phyloP scores from a whole-genome alignment of 225 moss, liverwort and hornwort genomes.

The Physcomitrium patens region DNA sequence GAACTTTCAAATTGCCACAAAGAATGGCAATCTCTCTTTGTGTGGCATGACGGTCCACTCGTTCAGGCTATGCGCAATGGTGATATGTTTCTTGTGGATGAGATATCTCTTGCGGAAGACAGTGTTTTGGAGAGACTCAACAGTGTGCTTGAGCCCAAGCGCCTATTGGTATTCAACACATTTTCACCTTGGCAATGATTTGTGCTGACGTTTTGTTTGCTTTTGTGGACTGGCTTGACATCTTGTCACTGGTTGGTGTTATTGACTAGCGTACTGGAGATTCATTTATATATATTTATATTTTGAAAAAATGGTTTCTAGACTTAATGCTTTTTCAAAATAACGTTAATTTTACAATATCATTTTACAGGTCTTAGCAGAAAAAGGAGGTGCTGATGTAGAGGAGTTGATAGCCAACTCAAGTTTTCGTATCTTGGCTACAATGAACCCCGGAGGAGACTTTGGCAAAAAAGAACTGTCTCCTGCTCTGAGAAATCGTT shows the following conservation, averaged over 20 bases:
- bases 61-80: conserved; percentile 93
- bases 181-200: conserved; percentile 19
- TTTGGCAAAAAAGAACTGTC: conserved; percentile 98
- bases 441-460: conserved; percentile 98
- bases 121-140: conserved; percentile 95
- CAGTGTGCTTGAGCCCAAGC: conserved; percentile 94
- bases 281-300: background rate
- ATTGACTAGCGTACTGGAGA: background rate
- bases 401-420: conserved; percentile 78
- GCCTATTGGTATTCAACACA: conserved; percentile 64
- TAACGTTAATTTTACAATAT: conserved; percentile 18
- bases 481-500: conserved; percentile 92
- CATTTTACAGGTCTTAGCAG: conserved; percentile 80
- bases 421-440: conserved; percentile 81
- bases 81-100: conserved; percentile 94
- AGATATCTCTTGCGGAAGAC: conserved; percentile 96
- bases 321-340: conserved; percentile 6
- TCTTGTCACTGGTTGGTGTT: conserved; percentile 26
- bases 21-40: conserved; percentile 89
- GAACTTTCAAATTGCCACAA: conserved; percentile 68
- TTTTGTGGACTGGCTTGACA: conserved; percentile 17
- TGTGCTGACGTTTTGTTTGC: background rate
- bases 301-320: too few relatives aligned
- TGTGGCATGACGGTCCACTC: conserved; percentile 96
- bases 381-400: conserved; percentile 83